These are phyloP conservation scores for Amyloporia xantha DNA, from an alignment of 768 basidiomycete genomes.

Conservation along the genomic window DNA sequence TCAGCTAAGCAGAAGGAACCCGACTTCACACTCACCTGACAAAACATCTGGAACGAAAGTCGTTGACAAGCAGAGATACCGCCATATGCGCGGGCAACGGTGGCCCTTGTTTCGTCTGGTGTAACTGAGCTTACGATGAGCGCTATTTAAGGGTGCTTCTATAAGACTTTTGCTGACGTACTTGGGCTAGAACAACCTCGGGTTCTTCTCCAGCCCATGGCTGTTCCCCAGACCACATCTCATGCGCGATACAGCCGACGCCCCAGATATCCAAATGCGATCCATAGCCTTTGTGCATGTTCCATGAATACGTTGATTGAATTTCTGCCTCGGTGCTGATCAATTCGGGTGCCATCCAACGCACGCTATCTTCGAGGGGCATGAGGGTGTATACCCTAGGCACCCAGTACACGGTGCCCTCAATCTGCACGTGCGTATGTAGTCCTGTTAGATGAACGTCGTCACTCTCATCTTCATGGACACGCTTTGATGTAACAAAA, in stretches of 20 bases:
- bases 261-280: conserved; percentile 97
- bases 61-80: conserved; percentile 66
- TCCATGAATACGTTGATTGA: conserved; percentile 19
- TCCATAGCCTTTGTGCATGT: conserved; percentile 80
- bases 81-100: conserved; percentile 80
- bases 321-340: conserved; percentile 24
- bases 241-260: conserved; percentile 88
- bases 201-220: conserved; percentile 87
- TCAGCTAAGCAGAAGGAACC: not conserved
- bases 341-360: conserved; percentile 95
- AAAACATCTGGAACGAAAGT: conserved; percentile 83
- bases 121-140: conserved; percentile 53
- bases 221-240: conserved; percentile 91
- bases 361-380: not conserved
- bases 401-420: conserved; percentile 67
- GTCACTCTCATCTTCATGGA: no score
- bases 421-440: conserved; percentile 73
- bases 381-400: not conserved
- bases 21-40: conserved; percentile 53
- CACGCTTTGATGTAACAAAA: conserved; percentile 95
- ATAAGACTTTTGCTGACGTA: conserved; percentile 33
- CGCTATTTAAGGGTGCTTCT: not conserved
- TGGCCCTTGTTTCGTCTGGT: conserved; percentile 65
- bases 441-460: conserved; percentile 70
- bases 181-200: conserved; percentile 89